Evolutionary conservation across 2,329 filamentous ascomycete genomes (phyloP), one percentile per base, ranked within the genome.

Genomic region (Claviceps lovelessii): DNA sequence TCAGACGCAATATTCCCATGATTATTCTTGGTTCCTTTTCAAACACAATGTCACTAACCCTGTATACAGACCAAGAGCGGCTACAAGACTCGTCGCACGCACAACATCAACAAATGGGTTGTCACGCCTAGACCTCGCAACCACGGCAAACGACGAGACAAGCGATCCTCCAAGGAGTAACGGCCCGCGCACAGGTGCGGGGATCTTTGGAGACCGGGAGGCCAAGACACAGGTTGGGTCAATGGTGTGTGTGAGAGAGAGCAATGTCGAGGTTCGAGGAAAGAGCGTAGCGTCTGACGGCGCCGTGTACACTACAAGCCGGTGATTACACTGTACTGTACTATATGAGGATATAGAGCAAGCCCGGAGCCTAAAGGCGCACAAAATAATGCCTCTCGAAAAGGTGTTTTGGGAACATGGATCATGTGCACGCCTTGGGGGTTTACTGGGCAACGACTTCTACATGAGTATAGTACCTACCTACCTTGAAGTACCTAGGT

Each of bases 41-140:
- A 15, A 17, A 17, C 2, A 1, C 19, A 17, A 17, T 42, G 51
- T 13, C 28, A 45, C 51, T 48, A n/a, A 49, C 42, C 48, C 45
- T 29, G 29, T 37, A 39, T 56, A 53, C 58, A 82, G 78, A 80
- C 87, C 71, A 91, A 91, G 78, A 83, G 84, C 69, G 87, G 87
- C 59, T 95, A 85, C 81, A 97, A 96, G 79, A 96, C 91, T 49
- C 82, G 91, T 61, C 82, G 83, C 64, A 94, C 86, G 76, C 80
- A 84, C 72, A 96, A 96, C 70, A 73, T 86, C 72, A 96, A 97
- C 77, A 93, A 86, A 68, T 90, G 86, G 74, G 86, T 98, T 59
- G 89, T 97, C 50, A 81, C 85, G 59, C 80, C 90, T 57, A 82
- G 90, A 64, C 79, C 81, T 55, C 84, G 93, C 65, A 97, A 96